Percentiles rank a stretch among this genome's conserved stretches.
Evolutionary conservation across 768 basidiomycete genomes (phyloP).

Genomic region (Leccinum rimulosum): DNA sequence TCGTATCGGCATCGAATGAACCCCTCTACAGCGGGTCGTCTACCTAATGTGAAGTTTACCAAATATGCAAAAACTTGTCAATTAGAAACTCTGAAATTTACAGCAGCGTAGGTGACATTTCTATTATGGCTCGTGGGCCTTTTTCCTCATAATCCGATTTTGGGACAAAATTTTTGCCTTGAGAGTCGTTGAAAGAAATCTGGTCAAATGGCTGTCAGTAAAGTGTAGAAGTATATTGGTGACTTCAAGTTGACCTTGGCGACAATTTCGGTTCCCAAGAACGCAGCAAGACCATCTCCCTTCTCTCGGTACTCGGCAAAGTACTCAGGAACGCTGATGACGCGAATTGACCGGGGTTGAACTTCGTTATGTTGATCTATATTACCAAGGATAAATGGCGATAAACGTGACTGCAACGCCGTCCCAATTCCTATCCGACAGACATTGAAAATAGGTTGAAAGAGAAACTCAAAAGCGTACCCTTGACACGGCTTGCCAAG

Average conservation of each 20-base stretch:
- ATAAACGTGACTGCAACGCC: constrained; percentile 70
- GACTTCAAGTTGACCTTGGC: constrained; percentile 59
- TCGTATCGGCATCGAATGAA: not conserved
- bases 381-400: constrained; percentile 57
- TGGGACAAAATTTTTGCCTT: constrained; percentile 68
- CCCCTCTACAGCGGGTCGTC: not conserved
- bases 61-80: not conserved
- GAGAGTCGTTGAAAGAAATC: constrained; percentile 73
- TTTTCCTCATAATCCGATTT: constrained; percentile 73
- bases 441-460: not conserved
- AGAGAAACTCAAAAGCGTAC: constrained; percentile 35
- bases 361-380: constrained; percentile 68
- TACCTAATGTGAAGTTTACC: not conserved
- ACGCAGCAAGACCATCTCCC: constrained; percentile 77
- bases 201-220: constrained; percentile 26
- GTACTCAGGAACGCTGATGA: constrained; percentile 78
- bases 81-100: constrained; percentile 29
- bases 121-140: constrained; percentile 74
- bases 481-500: constrained; percentile 67
- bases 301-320: constrained; percentile 88
- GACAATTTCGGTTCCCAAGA: constrained; percentile 79
- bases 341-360: constrained; percentile 63
- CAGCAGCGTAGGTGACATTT: constrained; percentile 71
- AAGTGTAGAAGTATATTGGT: not conserved
- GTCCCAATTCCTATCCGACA: constrained; percentile 50